Evolutionary conservation across 805 yeast species (phyloP).

Genomic region (Candida coquimbonensis): DNA sequence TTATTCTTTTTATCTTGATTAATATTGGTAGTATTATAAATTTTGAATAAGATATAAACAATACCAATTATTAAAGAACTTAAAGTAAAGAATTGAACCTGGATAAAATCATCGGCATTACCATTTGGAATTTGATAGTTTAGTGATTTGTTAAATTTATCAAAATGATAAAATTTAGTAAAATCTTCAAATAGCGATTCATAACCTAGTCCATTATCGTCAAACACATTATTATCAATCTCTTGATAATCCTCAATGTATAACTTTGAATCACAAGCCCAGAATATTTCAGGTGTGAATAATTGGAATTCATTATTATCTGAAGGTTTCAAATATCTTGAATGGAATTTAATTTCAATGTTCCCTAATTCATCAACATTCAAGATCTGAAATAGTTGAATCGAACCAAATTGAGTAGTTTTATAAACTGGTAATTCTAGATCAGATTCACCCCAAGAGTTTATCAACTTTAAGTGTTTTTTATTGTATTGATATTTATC

Average conservation of each 20-base stretch:
- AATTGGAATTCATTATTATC: constrained; percentile 13
- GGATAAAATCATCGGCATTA: constrained; percentile 22
- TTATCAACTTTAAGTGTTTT: constrained; percentile 26
- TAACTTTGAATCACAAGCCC: constrained; percentile 39
- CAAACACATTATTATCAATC: constrained; percentile 30
- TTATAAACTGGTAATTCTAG: constrained; percentile 50
- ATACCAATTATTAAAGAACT: constrained; percentile 28
- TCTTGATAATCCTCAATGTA: constrained; percentile 19
- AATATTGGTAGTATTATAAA: constrained; percentile 3
- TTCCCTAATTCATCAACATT: constrained; percentile 7
- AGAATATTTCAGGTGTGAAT: constrained; percentile 38
- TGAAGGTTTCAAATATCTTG: constrained; percentile 42
- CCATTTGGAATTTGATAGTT: constrained; percentile 37
- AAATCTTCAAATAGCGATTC: constrained; percentile 40
- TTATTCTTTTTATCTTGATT: background rate
- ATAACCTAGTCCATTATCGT: constrained; percentile 33
- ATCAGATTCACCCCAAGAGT: constrained; percentile 49
- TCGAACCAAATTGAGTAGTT: constrained; percentile 38
- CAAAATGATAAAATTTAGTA: constrained; percentile 34
- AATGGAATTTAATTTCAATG: constrained; percentile 39
- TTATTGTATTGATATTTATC: constrained; percentile 46
- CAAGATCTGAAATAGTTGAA: constrained; percentile 31
- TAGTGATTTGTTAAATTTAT: constrained; percentile 6
- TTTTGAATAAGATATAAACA: constrained; percentile 25
- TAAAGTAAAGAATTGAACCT: constrained; percentile 31